Conservation (phyloP, 768 basidiomycete species). For the Crepidotus variabilis region DNA sequence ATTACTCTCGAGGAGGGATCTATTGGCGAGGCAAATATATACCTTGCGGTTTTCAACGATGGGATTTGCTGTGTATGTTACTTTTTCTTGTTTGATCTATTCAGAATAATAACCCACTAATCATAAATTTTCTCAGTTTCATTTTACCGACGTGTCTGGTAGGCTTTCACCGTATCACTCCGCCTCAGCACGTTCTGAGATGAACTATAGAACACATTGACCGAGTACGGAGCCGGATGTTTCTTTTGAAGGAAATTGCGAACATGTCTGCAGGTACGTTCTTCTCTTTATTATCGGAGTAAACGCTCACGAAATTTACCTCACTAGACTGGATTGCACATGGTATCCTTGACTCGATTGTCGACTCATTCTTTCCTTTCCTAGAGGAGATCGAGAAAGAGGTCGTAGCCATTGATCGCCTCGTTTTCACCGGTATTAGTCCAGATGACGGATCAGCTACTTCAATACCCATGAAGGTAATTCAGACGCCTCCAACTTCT, state of each 20-base stretch:
- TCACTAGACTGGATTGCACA: slow-evolving; percentile 91
- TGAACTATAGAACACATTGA: slow-evolving; percentile 67
- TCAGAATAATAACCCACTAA: background rate
- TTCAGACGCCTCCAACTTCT: background rate
- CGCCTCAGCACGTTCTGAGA: slow-evolving; percentile 1
- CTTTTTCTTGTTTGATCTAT: slow-evolving; percentile 1
- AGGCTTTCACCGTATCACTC: slow-evolving; percentile 8
- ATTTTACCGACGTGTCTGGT: slow-evolving; percentile 83
- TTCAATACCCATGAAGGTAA: background rate
- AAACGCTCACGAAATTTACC: background rate
- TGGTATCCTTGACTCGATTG: slow-evolving; percentile 87
- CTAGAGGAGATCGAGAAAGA: slow-evolving; percentile 79
- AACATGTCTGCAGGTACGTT: slow-evolving; percentile 70
- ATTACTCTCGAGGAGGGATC: slow-evolving; percentile 33
- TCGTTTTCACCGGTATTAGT: slow-evolving; percentile 43
- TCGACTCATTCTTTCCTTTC: slow-evolving; percentile 90
- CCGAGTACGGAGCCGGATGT: slow-evolving; percentile 68
- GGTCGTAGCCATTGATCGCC: slow-evolving; percentile 69
- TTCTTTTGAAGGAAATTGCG: slow-evolving; percentile 55
- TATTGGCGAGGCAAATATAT: slow-evolving; percentile 80
- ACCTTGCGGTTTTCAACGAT: slow-evolving; percentile 83
- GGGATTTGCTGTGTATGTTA: slow-evolving; percentile 73
- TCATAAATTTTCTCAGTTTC: slow-evolving; percentile 58
- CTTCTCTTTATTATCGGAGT: background rate
- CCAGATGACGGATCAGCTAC: background rate